Evolutionary conservation across 2,329 filamentous ascomycete genomes (phyloP), one percentile per base, ranked within the genome.

Genomic region (Penicillium sp.): DNA sequence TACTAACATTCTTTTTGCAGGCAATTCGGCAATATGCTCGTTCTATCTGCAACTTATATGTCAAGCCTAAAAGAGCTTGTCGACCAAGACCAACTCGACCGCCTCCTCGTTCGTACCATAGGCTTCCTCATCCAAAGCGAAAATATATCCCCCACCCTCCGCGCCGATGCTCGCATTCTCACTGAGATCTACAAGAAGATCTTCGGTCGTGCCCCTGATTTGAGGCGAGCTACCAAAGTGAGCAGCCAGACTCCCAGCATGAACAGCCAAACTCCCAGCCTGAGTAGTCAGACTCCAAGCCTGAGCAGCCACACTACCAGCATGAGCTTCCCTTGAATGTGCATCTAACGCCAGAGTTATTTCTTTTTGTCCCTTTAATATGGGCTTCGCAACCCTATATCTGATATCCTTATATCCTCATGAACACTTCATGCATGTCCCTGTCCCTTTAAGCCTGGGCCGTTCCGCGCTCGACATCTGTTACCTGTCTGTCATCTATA

Each of bases 11-110:
- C 52, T 40, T 5, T 19, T 10, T 4, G 15, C 55, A 95, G 90
- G 6, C 93, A 98, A 88, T 98, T 94, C 75, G 91, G 93, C 51
- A 97, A 97, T 65, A 81, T 96, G 62, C 76, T 97, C 43, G 88
- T 94, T n/a, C 79, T 98, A 3, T 82, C 87, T 24, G 89, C 91
- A 1, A 86, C 85, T 3, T 90, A 82, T 68, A 79, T 77, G 54
- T 86, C 91, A 41, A 77, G 75, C 4, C 77, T 94, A 1, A 70
- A 71, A 5, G 65, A 72, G 5, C 78, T 81, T 28, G 76, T 95
- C 19, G 67, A 80, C 3, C 69, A 72, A 42, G 66, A 76, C 0
- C 69, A 73, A 3, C 71, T 95, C 7, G 72, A 77, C 39, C 64
- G 68, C 1, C 77, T 95, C 0, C 81, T 94, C 50, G 64, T 74